phyloP scores from a whole-genome alignment of 2,329 filamentous ascomycete genomes.

The Cytospora schulzeri region DNA sequence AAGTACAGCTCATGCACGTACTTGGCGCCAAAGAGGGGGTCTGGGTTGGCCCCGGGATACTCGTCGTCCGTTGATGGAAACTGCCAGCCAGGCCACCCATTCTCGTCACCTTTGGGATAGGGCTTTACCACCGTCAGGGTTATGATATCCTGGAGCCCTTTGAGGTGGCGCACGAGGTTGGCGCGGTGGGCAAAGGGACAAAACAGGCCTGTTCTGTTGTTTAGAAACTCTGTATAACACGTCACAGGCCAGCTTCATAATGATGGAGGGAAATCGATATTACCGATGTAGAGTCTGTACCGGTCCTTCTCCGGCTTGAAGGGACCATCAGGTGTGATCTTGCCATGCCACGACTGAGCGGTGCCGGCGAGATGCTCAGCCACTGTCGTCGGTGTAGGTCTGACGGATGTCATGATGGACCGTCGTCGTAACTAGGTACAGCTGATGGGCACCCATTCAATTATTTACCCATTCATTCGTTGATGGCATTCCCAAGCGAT shows the following conservation, averaged over 20 bases:
- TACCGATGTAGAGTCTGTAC: constrained; percentile 36
- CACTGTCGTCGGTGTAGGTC: constrained; percentile 17
- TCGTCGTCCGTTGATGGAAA: constrained; percentile 55
- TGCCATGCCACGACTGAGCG: constrained; percentile 34
- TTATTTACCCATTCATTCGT: no score
- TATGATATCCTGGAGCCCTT: constrained; percentile 57
- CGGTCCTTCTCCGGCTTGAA: constrained; percentile 33
- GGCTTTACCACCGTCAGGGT: constrained; percentile 62
- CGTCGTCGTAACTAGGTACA: constrained; percentile 7
- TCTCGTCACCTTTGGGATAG: constrained; percentile 66
- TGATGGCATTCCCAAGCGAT: no score
- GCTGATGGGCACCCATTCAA: no score
- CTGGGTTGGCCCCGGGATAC: constrained; percentile 62
- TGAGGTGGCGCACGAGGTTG: constrained; percentile 59
- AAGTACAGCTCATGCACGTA: constrained; percentile 67
- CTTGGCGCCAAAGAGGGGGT: constrained; percentile 59
- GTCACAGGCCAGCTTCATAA: not conserved
- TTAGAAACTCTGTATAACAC: constrained; percentile 26
- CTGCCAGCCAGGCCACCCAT: constrained; percentile 65
- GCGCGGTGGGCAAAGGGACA: constrained; percentile 66
- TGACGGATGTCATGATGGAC: constrained; percentile 15
- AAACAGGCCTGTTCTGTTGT: constrained; percentile 52
- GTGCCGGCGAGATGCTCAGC: constrained; percentile 19
- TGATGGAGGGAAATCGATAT: not conserved
- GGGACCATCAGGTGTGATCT: constrained; percentile 31